Percentiles rank a stretch among this genome's conserved stretches.
Evolutionary conservation across 192 early-diverging fungal species (phyloP).

Genomic region (Coemansia reversa): DNA sequence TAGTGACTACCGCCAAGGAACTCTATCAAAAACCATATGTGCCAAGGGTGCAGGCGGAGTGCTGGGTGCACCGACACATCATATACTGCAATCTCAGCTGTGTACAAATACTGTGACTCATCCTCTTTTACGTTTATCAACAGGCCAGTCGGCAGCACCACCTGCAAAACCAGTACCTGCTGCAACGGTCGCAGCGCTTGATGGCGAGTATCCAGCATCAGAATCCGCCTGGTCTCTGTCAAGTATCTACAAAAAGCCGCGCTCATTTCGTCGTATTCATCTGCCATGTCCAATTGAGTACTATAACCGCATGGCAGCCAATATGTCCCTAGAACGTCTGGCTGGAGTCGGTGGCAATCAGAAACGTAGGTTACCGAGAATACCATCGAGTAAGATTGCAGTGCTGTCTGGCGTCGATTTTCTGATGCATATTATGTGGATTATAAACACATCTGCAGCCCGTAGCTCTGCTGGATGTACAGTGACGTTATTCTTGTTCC

Average conservation of each 20-base stretch:
- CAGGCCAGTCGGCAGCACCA: background rate
- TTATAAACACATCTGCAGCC: conserved; percentile 28
- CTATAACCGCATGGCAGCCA: conserved; percentile 15
- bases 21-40: background rate
- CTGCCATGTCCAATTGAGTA: conserved; percentile 15
- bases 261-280: conserved; percentile 9
- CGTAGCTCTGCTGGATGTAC: conserved; percentile 13
- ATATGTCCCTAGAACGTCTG: conserved; percentile 12
- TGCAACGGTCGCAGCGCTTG: background rate
- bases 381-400: conserved; percentile 45
- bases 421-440: conserved; percentile 37
- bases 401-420: conserved; percentile 39
- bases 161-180: background rate
- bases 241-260: conserved; percentile 6
- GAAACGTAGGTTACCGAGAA: conserved; percentile 20
- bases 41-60: background rate
- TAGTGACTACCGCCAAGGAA: background rate
- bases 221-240: conserved; percentile 5
- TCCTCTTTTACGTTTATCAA: background rate
- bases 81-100: background rate
- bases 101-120: background rate
- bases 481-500: conserved; percentile 41
- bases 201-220: background rate
- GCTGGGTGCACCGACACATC: background rate
- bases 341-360: background rate